Base-by-base conservation (phyloP, 2,329 filamentous ascomycete species). In the Exophiala aquamarina region DNA sequence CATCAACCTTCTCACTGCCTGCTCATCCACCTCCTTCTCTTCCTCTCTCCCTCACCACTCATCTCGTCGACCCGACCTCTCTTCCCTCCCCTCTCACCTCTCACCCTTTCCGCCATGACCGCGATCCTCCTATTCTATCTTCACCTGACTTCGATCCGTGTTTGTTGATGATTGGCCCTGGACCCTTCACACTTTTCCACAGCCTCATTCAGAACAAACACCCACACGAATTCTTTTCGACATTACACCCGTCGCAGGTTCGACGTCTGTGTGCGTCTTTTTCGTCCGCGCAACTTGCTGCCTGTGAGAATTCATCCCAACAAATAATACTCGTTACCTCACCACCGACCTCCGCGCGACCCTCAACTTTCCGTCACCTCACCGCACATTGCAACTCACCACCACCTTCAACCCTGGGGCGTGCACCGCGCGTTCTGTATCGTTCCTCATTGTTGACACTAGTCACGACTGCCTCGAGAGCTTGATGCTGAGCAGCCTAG, bases 111-210 rank as follows among this genome's bases (percentile, higher is more conserved):
- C 42, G 42, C 42, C 33, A 52, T 52, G 52, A 51, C 36, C 32
- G 46, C 49, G 39, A 50, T 31, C 39, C 42, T 45, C 43, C 46
- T 34, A 46, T 38, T 33, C 37, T 19, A 32, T 34, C 31, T 38
- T 35, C 39, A 39, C 41, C 42, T 47, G 20, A 49, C 19, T 40
- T 47, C 34, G 33, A 44, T 37, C 44, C 49, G 45, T 50, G 36
- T 52, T 39, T 55, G 49, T 55, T 55, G 45, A 54, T 50, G 35
- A 41, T 49, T 48, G 48, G 39, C 41, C 41, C 13, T 41, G 34
- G 14, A 23, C 31, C 40, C 40, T 23, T 14, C 34, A 41, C 42
- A 29, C 35, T 19, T 38, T 40, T 36, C 33, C 41, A 21, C 37
- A 41, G 42, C 47, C 47, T 50, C 23, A 46, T 41, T 32, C 21